phyloP scores from a whole-genome alignment of 129 eudicot species.

The Flaveria ramosissima region DNA sequence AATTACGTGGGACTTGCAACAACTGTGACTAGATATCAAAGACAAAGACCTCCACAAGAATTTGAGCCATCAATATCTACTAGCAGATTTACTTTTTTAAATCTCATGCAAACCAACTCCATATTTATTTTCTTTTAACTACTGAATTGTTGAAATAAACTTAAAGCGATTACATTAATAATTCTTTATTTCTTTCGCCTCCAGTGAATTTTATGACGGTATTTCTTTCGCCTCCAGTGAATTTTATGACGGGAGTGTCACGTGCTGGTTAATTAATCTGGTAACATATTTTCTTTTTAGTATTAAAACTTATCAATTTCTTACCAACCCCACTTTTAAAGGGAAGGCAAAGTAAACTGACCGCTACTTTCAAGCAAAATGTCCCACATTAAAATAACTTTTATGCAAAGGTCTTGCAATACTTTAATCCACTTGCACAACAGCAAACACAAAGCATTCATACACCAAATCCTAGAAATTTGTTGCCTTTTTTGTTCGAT shows the following conservation, averaged over 20 bases:
- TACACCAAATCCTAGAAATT: conserved; percentile 25
- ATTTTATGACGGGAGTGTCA: too few relatives aligned
- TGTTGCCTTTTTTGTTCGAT: conserved; percentile 6
- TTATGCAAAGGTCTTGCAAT: conserved; percentile 11
- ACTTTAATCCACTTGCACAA: conserved; percentile 27
- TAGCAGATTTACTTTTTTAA: too few relatives aligned
- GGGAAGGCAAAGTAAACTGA: conserved; percentile 16
- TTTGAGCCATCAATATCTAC: conserved; percentile 9
- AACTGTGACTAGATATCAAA: conserved; percentile 11
- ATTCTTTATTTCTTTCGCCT: too few relatives aligned
- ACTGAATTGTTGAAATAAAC: too few relatives aligned
- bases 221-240: too few relatives aligned
- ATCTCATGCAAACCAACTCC: neutral
- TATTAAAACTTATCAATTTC: neutral
- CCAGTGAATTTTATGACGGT: too few relatives aligned
- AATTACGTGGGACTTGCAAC: conserved; percentile 27
- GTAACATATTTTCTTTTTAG: neutral
- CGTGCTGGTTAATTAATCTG: too few relatives aligned
- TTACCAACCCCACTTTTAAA: conserved; percentile 9
- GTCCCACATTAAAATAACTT: neutral
- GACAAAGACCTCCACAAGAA: conserved; percentile 32
- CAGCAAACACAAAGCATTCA: conserved; percentile 15
- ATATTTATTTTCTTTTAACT: neutral
- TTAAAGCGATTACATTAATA: too few relatives aligned
- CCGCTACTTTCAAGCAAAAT: conserved; percentile 11